Evolutionary conservation across 441 rosid species (phyloP), one percentile per base, ranked within the genome.

Genomic region (Hura crepitans): DNA sequence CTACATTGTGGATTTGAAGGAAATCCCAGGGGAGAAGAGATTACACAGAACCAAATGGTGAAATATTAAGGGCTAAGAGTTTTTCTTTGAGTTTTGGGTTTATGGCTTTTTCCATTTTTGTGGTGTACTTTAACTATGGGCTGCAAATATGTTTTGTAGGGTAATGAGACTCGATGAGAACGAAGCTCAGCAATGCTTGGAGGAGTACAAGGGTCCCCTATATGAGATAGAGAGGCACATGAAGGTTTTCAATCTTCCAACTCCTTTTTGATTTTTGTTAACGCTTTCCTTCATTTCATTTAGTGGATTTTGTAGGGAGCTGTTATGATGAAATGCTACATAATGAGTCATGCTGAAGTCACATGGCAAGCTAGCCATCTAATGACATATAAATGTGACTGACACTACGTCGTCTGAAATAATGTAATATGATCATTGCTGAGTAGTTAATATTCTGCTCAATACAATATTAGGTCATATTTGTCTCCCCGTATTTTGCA

Each of bases 11-110:
- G 85, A 93, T 74, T 87, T 93, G 85, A 86, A 89, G 81, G 90
- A 91, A 27, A 89, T 93, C 74, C 96, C 94, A 1, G 98, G 98
- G 14, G 85, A 82, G 61, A 91, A 86, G 85, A 85, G 84, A 68
- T 83, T 93, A 78, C 97, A 91, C 72, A 87, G 89, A 81, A 91
- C 97, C 30, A 88, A 86, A 89, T 93, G 98, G 98, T 91, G 80
- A 72, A n/a, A 64, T 55, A 39, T 53, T 42, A 18, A 17, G 61
- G 22, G 27, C 64, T 76, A 33, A 65, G 27, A 37, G 30, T 66
- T 30, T 17, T 59, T 45, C 68, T 63, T 68, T 31, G 18, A 33
- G 43, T 33, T 72, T n/a, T 47, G 27, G 45, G 22, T n/a, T 73
- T 71, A 69, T 65, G 56, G 14, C 70, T 70, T 72, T 64, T 30